Evolutionary conservation across 140 eudicot species (phyloP).

Genomic region (Stevia rebaudiana): DNA sequence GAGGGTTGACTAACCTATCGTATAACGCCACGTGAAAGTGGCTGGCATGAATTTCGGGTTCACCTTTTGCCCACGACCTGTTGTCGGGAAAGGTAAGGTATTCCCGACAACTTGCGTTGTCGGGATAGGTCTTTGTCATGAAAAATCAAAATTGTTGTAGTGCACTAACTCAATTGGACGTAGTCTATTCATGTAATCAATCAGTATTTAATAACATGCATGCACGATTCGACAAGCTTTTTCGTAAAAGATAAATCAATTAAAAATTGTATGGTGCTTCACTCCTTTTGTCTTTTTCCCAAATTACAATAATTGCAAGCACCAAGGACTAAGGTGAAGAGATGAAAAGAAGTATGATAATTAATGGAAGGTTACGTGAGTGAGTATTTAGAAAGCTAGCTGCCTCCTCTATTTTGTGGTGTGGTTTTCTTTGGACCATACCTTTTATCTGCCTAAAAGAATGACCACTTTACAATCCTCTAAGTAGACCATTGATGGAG

Average conservation of each 20-base stretch:
- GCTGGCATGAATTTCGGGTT: too few relatives aligned
- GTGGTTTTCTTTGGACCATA: slow-evolving; percentile 41
- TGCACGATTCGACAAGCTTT: slow-evolving; percentile 36
- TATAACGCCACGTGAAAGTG: too few relatives aligned
- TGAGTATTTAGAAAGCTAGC: slow-evolving; percentile 26
- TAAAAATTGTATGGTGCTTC: slow-evolving; percentile 24
- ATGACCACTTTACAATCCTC: slow-evolving; percentile 26
- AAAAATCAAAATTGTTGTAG: too few relatives aligned
- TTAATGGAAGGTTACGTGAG: slow-evolving; percentile 39
- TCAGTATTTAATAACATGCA: slow-evolving; percentile 31
- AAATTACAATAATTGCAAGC: slow-evolving; percentile 29
- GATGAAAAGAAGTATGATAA: slow-evolving; percentile 29
- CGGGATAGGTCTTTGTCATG: too few relatives aligned
- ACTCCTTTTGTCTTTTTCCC: slow-evolving; percentile 26
- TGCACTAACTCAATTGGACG: slow-evolving; percentile 25
- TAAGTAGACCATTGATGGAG: slow-evolving; percentile 16
- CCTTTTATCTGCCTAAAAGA: slow-evolving; percentile 31
- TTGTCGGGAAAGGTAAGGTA: too few relatives aligned
- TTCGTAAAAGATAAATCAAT: slow-evolving; percentile 19
- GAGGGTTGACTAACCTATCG: too few relatives aligned
- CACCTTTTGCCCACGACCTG: too few relatives aligned
- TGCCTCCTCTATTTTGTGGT: slow-evolving; percentile 11
- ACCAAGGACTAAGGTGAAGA: slow-evolving; percentile 16
- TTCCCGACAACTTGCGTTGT: too few relatives aligned
- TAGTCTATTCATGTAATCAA: slow-evolving; percentile 34